Percentiles rank a stretch among this genome's conserved stretches.
Evolutionary conservation across 202 grass and related monocot genomes (phyloP).

Genomic region (Digitaria exilis): DNA sequence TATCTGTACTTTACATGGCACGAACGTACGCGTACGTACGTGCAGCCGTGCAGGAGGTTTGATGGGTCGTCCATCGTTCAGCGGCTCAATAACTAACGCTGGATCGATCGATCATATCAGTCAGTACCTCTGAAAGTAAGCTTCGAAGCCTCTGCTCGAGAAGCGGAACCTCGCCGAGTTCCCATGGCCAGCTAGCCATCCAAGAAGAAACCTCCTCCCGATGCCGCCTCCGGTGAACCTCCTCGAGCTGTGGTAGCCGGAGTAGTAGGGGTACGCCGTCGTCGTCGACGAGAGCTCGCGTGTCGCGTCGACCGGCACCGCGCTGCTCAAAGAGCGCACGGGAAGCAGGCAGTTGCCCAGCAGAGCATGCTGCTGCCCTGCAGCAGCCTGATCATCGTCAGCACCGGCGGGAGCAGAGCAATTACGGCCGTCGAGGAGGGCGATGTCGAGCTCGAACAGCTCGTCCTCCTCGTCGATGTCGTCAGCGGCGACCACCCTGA

Average conservation of each 20-base stretch:
- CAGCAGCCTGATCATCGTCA: rapidly evolving
- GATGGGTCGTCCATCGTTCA: neutral
- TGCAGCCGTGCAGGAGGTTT: neutral
- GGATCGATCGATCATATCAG: neutral
- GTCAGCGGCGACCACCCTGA: neutral
- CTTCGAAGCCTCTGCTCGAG: conserved; percentile 13
- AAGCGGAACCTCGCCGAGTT: conserved; percentile 30
- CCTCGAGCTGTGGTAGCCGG: neutral
- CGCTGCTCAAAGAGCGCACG: conserved; percentile 1
- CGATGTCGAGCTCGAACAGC: conserved; percentile 34
- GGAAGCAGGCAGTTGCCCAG: conserved; percentile 38
- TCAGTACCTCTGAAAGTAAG: conserved; percentile 34
- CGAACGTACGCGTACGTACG: too few species aligned
- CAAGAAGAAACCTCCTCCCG: conserved; percentile 3
- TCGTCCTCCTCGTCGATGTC: conserved; percentile 33
- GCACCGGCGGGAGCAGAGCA: rapidly evolving
- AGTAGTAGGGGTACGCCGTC: neutral
- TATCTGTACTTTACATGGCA: neutral
- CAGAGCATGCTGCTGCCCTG: neutral
- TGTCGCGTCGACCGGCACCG: conserved; percentile 18
- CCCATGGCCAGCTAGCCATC: neutral
- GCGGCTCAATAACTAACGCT: neutral
- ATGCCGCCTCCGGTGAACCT: neutral
- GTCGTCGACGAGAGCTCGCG: neutral
- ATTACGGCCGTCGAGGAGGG: neutral